Conservation (phyloP, 805 yeast species). For the Teunomyces stri region DNA sequence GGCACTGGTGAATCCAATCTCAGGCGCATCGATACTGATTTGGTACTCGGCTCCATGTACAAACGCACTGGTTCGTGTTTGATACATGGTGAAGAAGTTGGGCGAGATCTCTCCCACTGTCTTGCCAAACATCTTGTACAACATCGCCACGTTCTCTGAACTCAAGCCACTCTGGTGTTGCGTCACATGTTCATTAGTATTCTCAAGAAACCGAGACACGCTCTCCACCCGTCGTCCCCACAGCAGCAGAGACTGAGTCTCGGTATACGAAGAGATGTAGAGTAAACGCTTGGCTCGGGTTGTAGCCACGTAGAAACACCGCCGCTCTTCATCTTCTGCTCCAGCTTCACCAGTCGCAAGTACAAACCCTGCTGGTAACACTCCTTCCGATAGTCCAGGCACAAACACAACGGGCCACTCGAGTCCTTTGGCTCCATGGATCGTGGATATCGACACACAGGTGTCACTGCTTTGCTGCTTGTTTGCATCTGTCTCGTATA, state of each 20-base stretch:
- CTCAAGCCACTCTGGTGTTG: conserved; percentile 18
- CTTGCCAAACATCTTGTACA: conserved; percentile 17
- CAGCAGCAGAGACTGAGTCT: conserved; percentile 11
- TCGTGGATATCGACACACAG: conserved; percentile 61
- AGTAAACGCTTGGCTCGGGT: conserved; percentile 73
- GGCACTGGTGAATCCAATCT: background rate
- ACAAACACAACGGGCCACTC: conserved; percentile 94
- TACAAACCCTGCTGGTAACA: conserved; percentile 59
- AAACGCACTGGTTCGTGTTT: background rate
- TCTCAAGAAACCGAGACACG: conserved; percentile 28
- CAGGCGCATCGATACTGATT: background rate
- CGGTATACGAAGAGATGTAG: conserved; percentile 39
- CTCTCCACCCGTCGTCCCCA: conserved; percentile 22
- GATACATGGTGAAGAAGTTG: background rate
- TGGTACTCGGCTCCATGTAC: background rate
- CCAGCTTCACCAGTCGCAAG: conserved; percentile 22
- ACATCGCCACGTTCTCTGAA: conserved; percentile 11
- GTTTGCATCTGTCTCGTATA: conserved; percentile 29
- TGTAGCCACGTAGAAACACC: conserved; percentile 84
- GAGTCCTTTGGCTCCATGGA: conserved; percentile 89
- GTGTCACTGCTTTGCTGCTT: conserved; percentile 14
- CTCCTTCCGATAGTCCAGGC: conserved; percentile 66
- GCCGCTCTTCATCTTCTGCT: conserved; percentile 66
- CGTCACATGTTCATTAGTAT: conserved; percentile 8
- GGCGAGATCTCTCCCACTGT: background rate